Conservation (phyloP, 495 filamentous ascomycete species). For the Recurvomyces mirabilis region DNA sequence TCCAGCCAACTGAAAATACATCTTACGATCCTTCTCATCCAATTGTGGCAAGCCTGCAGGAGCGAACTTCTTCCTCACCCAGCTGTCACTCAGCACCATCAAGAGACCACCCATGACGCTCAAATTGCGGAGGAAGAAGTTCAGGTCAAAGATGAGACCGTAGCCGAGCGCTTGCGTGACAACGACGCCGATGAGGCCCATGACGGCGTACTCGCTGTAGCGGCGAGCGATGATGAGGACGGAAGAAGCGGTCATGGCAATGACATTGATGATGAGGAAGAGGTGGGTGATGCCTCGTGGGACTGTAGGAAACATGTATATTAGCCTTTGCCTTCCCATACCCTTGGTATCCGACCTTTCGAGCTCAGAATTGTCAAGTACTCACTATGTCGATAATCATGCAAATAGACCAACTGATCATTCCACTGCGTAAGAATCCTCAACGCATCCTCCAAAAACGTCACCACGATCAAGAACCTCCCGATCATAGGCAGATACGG, state of each 20-base stretch:
- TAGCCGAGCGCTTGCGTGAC: constrained; percentile 95
- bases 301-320: constrained; percentile 42
- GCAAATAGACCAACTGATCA: constrained; percentile 87
- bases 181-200: constrained; percentile 79
- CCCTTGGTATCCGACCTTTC: background rate
- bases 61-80: constrained; percentile 94
- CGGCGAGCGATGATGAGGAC: constrained; percentile 80
- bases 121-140: constrained; percentile 98
- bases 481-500: constrained; percentile 93
- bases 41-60: constrained; percentile 87
- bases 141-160: constrained; percentile 95
- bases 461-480: constrained; percentile 94
- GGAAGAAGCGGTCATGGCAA: constrained; percentile 79
- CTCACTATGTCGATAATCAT: constrained; percentile 87
- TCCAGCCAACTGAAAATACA: constrained; percentile 98
- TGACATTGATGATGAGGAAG: constrained; percentile 82
- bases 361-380: constrained; percentile 1
- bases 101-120: constrained; percentile 92
- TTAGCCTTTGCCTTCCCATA: background rate
- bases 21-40: constrained; percentile 98
- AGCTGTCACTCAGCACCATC: constrained; percentile 96
- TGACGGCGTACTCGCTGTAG: constrained; percentile 83
- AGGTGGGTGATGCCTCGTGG: constrained; percentile 81
- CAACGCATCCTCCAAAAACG: constrained; percentile 92
- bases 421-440: constrained; percentile 96